Percentiles rank a stretch among this genome's conserved stretches.
Conservation (phyloP, 495 filamentous ascomycete species). For the Lophium mytilinum region DNA sequence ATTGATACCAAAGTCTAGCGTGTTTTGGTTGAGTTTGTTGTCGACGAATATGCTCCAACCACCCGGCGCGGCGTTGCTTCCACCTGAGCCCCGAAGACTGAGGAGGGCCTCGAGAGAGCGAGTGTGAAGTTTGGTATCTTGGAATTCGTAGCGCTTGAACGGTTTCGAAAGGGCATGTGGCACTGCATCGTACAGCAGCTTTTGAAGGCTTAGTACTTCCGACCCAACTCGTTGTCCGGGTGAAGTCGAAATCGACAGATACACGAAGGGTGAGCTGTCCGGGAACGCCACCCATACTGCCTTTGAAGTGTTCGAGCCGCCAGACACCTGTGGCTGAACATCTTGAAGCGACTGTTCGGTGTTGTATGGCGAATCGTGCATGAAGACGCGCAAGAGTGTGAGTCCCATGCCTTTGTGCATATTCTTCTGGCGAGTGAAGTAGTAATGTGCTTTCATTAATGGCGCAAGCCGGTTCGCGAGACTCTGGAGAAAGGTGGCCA, state of each 20-base stretch:
- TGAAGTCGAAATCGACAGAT: slow-evolving; percentile 51
- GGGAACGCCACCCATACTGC: slow-evolving; percentile 75
- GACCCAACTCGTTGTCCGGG: slow-evolving; percentile 38
- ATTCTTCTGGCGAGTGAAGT: slow-evolving; percentile 58
- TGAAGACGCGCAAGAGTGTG: slow-evolving; percentile 64
- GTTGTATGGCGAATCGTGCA: slow-evolving; percentile 65
- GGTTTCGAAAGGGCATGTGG: slow-evolving; percentile 68
- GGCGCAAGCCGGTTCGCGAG: slow-evolving; percentile 66
- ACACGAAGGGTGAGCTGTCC: slow-evolving; percentile 64
- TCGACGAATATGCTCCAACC: slow-evolving; percentile 74
- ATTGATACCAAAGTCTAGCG: slow-evolving; percentile 47
- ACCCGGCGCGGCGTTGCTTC: slow-evolving; percentile 59
- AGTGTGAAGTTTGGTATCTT: slow-evolving; percentile 56
- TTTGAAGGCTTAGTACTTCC: slow-evolving; percentile 56
- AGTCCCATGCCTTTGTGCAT: slow-evolving; percentile 54
- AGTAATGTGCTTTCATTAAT: slow-evolving; percentile 72
- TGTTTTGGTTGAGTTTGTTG: slow-evolving; percentile 48
- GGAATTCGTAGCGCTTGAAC: slow-evolving; percentile 58
- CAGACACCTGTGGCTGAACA: not conserved
- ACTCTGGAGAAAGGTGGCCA: slow-evolving; percentile 61
- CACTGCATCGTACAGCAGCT: slow-evolving; percentile 62
- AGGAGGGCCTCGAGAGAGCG: slow-evolving; percentile 60
- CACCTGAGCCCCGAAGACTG: slow-evolving; percentile 54
- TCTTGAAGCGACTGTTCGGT: slow-evolving; percentile 38
- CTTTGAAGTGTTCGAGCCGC: slow-evolving; percentile 42